Conservation (phyloP, 495 filamentous ascomycete genomes). For the Penicillium samsonianum region DNA sequence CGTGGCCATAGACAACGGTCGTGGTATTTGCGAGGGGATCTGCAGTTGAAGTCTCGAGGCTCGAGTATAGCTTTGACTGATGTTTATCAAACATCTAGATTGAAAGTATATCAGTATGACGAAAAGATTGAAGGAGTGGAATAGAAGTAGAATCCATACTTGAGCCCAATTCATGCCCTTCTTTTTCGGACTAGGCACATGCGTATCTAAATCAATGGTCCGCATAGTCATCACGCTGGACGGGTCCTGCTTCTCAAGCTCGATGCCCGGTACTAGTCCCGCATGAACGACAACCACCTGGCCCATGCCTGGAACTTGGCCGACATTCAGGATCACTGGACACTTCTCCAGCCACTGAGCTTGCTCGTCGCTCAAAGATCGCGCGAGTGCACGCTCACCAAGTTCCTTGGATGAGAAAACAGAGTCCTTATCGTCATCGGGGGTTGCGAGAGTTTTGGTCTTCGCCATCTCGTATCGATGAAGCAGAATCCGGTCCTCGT, state of each 20-base stretch:
- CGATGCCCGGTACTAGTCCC: slow-evolving; percentile 73
- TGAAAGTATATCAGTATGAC: not conserved
- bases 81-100: slow-evolving; percentile 59
- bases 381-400: slow-evolving; percentile 51
- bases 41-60: slow-evolving; percentile 18
- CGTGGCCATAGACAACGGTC: slow-evolving; percentile 85
- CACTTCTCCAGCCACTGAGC: slow-evolving; percentile 67
- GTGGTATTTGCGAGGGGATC: slow-evolving; percentile 31
- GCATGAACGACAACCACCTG: slow-evolving; percentile 78
- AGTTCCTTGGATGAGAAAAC: slow-evolving; percentile 27
- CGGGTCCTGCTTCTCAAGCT: slow-evolving; percentile 73
- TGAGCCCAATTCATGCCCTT: slow-evolving; percentile 68
- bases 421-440: slow-evolving; percentile 20
- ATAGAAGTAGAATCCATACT: slow-evolving; percentile 38
- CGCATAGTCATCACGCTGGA: slow-evolving; percentile 90
- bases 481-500: slow-evolving; percentile 79
- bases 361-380: slow-evolving; percentile 58
- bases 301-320: slow-evolving; percentile 55
- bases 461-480: slow-evolving; percentile 45
- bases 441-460: slow-evolving; percentile 14
- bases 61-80: slow-evolving; percentile 41
- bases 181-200: slow-evolving; percentile 58
- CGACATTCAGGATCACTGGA: slow-evolving; percentile 74
- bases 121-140: not conserved
- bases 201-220: slow-evolving; percentile 64